Conservation (phyloP, 2,329 filamentous ascomycete genomes). For the Arthrobotrys iridis region DNA sequence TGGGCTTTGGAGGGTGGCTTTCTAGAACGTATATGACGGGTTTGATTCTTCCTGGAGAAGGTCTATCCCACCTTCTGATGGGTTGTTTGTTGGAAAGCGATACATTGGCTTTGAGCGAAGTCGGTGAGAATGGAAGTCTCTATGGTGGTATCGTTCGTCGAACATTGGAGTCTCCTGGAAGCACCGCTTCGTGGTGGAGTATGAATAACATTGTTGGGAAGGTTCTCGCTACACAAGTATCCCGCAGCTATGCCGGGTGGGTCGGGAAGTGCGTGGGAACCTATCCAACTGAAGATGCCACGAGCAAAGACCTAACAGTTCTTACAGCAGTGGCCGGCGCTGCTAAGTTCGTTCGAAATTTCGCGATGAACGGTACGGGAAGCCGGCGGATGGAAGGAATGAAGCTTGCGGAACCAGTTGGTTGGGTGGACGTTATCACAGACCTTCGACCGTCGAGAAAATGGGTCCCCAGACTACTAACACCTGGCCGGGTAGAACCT, state of each 20-base stretch:
- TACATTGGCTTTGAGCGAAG: slow-evolving; percentile 67
- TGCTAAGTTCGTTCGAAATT: slow-evolving; percentile 18
- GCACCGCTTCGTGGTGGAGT: slow-evolving; percentile 72
- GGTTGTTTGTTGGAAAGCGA: slow-evolving; percentile 74
- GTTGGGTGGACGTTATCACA: slow-evolving; percentile 50
- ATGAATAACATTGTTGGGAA: slow-evolving; percentile 73
- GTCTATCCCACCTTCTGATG: slow-evolving; percentile 72
- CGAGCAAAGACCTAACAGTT: slow-evolving; percentile 67
- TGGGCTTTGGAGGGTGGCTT: slow-evolving; percentile 73
- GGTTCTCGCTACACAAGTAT: slow-evolving; percentile 71
- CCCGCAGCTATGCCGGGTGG: slow-evolving; percentile 71
- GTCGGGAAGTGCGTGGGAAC: slow-evolving; percentile 70
- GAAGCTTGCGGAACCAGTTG: slow-evolving; percentile 21
- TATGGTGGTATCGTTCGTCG: slow-evolving; percentile 68
- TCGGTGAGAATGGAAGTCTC: slow-evolving; percentile 72
- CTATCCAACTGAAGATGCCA: slow-evolving; percentile 66
- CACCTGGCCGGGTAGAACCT: slow-evolving; percentile 69
- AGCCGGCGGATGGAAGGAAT: background rate
- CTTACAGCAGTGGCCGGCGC: slow-evolving; percentile 64
- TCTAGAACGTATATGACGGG: slow-evolving; percentile 75
- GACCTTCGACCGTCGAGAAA: slow-evolving; percentile 64
- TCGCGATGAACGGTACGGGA: background rate
- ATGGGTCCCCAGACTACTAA: slow-evolving; percentile 68
- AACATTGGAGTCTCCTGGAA: slow-evolving; percentile 67
- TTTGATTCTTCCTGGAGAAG: slow-evolving; percentile 72